phyloP scores from a whole-genome alignment of 371 early-diverging fungal genomes.

The Funneliformis caledonium region DNA sequence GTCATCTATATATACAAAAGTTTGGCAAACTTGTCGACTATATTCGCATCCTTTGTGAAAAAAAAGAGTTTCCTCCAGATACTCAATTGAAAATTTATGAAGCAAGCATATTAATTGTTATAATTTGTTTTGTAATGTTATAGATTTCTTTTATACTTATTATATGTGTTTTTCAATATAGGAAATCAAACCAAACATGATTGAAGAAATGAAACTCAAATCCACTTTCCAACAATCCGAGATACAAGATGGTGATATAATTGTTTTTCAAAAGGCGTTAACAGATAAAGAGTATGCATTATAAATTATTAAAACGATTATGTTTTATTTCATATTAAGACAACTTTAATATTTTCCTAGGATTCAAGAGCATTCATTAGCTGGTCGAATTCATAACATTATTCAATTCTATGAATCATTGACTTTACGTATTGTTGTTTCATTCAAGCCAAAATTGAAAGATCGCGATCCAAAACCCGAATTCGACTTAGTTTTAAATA shows the following conservation, averaged over 20 bases:
- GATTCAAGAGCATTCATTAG: conserved; percentile 38
- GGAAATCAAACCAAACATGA: conserved; percentile 92
- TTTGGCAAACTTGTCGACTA: conserved; percentile 69
- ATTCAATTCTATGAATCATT: conserved; percentile 77
- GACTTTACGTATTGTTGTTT: conserved; percentile 66
- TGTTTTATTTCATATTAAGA: background rate
- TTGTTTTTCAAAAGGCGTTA: conserved; percentile 75
- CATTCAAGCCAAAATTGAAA: conserved; percentile 67
- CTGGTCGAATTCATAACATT: conserved; percentile 56
- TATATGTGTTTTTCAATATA: background rate
- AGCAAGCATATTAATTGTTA: conserved; percentile 44
- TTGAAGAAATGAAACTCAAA: conserved; percentile 72
- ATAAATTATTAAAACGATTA: background rate
- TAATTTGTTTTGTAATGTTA: background rate
- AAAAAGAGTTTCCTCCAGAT: conserved; percentile 59
- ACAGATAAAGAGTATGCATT: conserved; percentile 56
- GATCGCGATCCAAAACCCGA: conserved; percentile 47
- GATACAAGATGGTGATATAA: conserved; percentile 91
- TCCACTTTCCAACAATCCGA: conserved; percentile 75
- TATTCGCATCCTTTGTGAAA: conserved; percentile 58
- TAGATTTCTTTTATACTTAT: too few relatives aligned
- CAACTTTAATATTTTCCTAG: background rate
- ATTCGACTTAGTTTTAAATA: conserved; percentile 60
- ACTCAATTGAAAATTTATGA: conserved; percentile 74
- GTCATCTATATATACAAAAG: conserved; percentile 64